Base-by-base conservation (phyloP, 164 flowering plant genomes). In the Platanus orientalis region DNA sequence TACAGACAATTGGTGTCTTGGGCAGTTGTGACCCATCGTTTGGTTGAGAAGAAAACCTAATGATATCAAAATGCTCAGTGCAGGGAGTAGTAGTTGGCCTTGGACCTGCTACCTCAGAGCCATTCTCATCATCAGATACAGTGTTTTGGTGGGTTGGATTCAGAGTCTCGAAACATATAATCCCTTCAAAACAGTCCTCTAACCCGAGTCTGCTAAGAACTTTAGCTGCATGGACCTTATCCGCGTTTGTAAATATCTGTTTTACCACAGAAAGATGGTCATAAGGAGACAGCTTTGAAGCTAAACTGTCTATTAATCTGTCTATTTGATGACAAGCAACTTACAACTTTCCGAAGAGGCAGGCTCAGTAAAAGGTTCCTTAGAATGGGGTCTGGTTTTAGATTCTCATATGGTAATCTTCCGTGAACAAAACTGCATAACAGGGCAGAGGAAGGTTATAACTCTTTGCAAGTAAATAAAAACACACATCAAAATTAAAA, bases 121-220 rank as follows among this genome's bases (percentile, higher is more conserved):
- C 77, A 45, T 51, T 57, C 1, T 64, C 75, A 30, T 57, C 70
- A 44, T 60, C 64, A 24, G 72, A n/a, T 21, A 6, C 34, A 55
- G 29, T 59, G 19, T 54, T 62, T 27, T 70, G 66, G 16, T 67
- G 19, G 17, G 63, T 26, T 24, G 81, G 74, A 71, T 95, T 92
- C 30, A 95, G 67, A 26, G 92, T 82, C 77, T 95, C 99, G 58
- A 95, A 95, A 66, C 87, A 83, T 55, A 92, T 82, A 52, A 95
- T 69, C 17, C 81, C 75, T 57, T 95, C 97, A 61, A 95, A 95
- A 67, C 97, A 88, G 71, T 78, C 99, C 74, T 88, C 92, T 71
- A 95, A 69, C 9, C 97, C 96, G 57, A 95, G 91, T 69, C 75
- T 78, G 60, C 63, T 65, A 42, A 95, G 84, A 63, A 68, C 87